These are phyloP conservation scores for Ophiostoma australiae DNA, from an alignment of 2,329 filamentous ascomycete genomes.

Conservation along the genomic window DNA sequence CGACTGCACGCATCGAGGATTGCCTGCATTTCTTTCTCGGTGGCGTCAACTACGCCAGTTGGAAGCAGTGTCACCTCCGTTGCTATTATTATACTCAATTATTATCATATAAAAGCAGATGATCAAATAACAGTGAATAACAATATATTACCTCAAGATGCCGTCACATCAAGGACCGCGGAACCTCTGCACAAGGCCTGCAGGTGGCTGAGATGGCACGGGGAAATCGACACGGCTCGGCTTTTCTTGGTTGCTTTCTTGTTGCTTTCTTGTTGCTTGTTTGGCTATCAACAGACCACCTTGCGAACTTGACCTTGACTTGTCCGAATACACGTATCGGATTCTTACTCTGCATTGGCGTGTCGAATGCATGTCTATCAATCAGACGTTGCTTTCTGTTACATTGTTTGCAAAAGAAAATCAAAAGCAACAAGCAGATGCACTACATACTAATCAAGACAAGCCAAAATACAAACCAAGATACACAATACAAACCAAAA, in stretches of 20 bases:
- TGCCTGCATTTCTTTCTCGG: neutral
- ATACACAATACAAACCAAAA: neutral
- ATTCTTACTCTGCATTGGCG: neutral
- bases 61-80: conserved; percentile 3
- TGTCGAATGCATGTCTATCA: neutral
- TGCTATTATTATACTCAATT: neutral
- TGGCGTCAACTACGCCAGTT: conserved; percentile 6
- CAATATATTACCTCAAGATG: neutral
- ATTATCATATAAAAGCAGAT: too few relatives aligned
- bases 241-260: neutral
- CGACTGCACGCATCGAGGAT: neutral
- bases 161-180: neutral
- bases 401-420: neutral
- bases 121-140: too few relatives aligned
- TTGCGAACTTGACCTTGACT: neutral
- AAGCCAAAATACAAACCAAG: neutral
- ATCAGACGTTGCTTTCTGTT: conserved; percentile 3
- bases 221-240: conserved; percentile 10
- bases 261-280: neutral
- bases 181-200: neutral
- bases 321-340: neutral
- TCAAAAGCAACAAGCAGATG: too few relatives aligned
- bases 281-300: too few relatives aligned
- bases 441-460: too few relatives aligned
- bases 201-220: conserved; percentile 9